Evolutionary conservation across 345 rosid genomes (phyloP).

Genomic region (Firmiana major): DNA sequence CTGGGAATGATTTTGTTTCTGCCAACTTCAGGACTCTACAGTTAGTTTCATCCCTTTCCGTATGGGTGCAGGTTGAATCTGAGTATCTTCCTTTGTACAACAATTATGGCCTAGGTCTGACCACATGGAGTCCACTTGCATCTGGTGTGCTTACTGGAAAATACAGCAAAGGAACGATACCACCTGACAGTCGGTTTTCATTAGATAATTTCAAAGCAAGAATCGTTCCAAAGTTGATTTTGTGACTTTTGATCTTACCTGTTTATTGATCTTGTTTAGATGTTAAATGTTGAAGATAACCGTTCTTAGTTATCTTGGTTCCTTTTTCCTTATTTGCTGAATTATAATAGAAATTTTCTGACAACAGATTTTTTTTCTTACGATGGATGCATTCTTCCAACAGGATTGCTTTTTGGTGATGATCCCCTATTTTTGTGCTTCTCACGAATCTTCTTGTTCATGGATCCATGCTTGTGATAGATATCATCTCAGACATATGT

Average conservation of each 20-base stretch:
- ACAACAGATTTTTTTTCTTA: background rate
- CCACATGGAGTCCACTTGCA: slow-evolving; percentile 99
- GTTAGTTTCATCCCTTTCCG: background rate
- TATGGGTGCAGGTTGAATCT: slow-evolving; percentile 69
- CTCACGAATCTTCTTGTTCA: background rate
- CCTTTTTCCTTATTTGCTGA: background rate
- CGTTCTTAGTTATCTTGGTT: background rate
- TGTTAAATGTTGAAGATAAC: background rate
- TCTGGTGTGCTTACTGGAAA: slow-evolving; percentile 98
- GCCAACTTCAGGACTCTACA: background rate
- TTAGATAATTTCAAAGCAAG: slow-evolving; percentile 89
- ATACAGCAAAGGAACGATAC: slow-evolving; percentile 80
- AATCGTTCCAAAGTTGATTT: background rate
- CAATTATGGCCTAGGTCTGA: slow-evolving; percentile 88
- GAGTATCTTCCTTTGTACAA: slow-evolving; percentile 81
- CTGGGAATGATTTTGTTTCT: background rate
- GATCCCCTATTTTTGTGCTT: background rate
- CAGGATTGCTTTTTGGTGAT: background rate
- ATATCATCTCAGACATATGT: background rate
- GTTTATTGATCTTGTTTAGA: background rate
- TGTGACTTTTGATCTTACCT: background rate
- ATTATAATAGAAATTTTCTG: background rate
- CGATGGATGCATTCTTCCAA: background rate
- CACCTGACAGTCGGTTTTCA: slow-evolving; percentile 89
- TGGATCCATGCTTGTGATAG: background rate